phyloP scores from a whole-genome alignment of 1,139 yeast species.

The Geotrichum phurueaensis region DNA sequence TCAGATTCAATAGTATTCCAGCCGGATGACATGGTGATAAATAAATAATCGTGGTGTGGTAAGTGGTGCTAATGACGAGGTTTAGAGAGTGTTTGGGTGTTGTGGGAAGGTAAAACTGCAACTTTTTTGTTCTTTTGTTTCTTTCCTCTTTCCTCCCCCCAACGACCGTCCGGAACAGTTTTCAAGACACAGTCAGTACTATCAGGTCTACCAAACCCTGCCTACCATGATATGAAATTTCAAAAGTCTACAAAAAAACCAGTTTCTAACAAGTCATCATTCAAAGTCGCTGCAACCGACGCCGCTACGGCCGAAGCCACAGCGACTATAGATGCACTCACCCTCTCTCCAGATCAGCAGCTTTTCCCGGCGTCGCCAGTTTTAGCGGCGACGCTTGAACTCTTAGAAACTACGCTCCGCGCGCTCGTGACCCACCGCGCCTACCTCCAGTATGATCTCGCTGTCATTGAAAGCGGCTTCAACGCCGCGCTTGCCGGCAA shows the following conservation, averaged over 20 bases:
- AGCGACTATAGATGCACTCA: neutral
- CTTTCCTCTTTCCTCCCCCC: neutral
- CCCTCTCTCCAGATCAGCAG: neutral
- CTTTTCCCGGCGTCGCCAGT: neutral
- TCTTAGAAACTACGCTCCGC: neutral
- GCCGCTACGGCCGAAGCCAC: neutral
- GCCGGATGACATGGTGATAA: slow-evolving; percentile 29
- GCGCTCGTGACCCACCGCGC: neutral
- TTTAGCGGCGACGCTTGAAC: neutral
- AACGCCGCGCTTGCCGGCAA: slow-evolving; percentile 4
- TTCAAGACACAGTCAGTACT: neutral
- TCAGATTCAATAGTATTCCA: slow-evolving; percentile 74
- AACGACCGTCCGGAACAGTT: neutral
- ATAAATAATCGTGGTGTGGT: neutral
- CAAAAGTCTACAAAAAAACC: neutral
- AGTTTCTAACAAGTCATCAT: neutral
- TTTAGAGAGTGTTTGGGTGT: neutral
- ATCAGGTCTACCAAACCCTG: neutral
- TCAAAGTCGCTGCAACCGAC: neutral
- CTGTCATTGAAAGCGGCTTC: neutral
- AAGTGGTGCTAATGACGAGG: neutral
- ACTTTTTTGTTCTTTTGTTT: neutral
- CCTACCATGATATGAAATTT: neutral
- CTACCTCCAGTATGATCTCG: neutral
- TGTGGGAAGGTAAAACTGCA: neutral